phyloP scores from a whole-genome alignment of 371 early-diverging fungal species.

The Syncephalis fuscata region DNA sequence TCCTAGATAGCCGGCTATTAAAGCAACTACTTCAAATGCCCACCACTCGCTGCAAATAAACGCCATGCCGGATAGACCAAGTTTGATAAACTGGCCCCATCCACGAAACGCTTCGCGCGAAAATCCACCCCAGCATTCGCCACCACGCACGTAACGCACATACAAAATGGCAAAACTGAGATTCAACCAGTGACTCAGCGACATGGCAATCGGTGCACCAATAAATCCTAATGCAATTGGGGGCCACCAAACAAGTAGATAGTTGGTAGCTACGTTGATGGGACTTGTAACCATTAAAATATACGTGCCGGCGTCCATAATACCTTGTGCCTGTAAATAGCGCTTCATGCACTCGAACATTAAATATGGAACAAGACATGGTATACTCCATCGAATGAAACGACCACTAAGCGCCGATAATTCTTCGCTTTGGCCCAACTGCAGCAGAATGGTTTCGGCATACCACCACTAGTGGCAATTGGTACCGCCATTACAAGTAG shows the following conservation, averaged over 20 bases:
- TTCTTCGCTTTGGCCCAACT: slow-evolving; percentile 34
- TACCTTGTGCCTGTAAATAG: slow-evolving; percentile 62
- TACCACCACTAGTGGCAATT: slow-evolving; percentile 65
- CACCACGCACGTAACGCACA: slow-evolving; percentile 41
- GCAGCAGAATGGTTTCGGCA: slow-evolving; percentile 28
- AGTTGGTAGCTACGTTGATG: slow-evolving; percentile 56
- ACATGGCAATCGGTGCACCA: slow-evolving; percentile 71
- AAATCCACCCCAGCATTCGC: slow-evolving; percentile 75
- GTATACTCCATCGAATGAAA: slow-evolving; percentile 46
- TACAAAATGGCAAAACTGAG: slow-evolving; percentile 40
- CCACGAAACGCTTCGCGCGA: slow-evolving; percentile 38
- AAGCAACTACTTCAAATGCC: slow-evolving; percentile 51
- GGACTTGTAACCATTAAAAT: slow-evolving; percentile 53
- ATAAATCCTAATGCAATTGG: slow-evolving; percentile 53
- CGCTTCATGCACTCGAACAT: slow-evolving; percentile 64
- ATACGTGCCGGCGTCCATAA: slow-evolving; percentile 66
- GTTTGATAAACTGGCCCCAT: slow-evolving; percentile 43
- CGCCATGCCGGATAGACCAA: slow-evolving; percentile 48
- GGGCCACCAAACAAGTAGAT: slow-evolving; percentile 47
- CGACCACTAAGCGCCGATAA: slow-evolving; percentile 26
- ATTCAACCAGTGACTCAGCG: slow-evolving; percentile 59
- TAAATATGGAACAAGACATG: slow-evolving; percentile 62
- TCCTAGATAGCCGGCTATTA: slow-evolving; percentile 65
- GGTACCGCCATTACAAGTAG: slow-evolving; percentile 44
- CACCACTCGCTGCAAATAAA: slow-evolving; percentile 69